Evolutionary conservation across 129 eudicot species (phyloP), one percentile per base, ranked within the genome.

Genomic region (Cynara cardunculus): DNA sequence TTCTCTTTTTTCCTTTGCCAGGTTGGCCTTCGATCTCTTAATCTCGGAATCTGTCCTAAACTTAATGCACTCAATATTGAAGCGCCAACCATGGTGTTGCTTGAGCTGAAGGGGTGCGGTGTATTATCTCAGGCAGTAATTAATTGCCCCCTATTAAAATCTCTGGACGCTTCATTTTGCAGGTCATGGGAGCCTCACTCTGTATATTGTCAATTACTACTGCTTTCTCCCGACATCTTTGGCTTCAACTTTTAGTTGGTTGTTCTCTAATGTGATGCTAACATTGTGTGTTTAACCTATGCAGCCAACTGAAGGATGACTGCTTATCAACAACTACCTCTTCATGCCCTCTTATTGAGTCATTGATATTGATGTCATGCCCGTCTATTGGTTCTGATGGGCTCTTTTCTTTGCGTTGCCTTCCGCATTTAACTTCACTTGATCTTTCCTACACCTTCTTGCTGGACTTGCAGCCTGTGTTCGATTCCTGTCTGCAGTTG

Each of bases 131-230:
- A 90, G 69, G 99, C 97, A 44, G 80, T 86, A 22, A 95, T 95
- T 49, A 81, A 83, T 46, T 95, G 99, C 82, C 97, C 99, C 27
- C 82, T 85, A 5, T 86, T 95, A 66, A 91, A 93, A 19, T 92
- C 97, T 66, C 82, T 95, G 81, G 99, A 95, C 81, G 99, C 99
- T 75, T 95, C 99, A 24, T 95, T 95, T 85, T 95, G 99, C 99
- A 89, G 99, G 99, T 95, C 44, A 79, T 81, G 24, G 79, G 64
- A 9, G 59, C 65, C 25, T 56, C 65, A n/a, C 64, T 56, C 24
- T 37, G 18, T 28, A 16, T 28, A 56, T 56, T 56, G 24, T 56
- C 65, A 56, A n/a, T n/a, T n/a, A 10, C 65, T n/a, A 5, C 68
- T 28, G 14, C 56, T 3, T 71, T n/a, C 7, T 37, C 39, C 83